Base-by-base conservation (phyloP, 768 basidiomycete genomes). In the Lactarius sanguifluus region DNA sequence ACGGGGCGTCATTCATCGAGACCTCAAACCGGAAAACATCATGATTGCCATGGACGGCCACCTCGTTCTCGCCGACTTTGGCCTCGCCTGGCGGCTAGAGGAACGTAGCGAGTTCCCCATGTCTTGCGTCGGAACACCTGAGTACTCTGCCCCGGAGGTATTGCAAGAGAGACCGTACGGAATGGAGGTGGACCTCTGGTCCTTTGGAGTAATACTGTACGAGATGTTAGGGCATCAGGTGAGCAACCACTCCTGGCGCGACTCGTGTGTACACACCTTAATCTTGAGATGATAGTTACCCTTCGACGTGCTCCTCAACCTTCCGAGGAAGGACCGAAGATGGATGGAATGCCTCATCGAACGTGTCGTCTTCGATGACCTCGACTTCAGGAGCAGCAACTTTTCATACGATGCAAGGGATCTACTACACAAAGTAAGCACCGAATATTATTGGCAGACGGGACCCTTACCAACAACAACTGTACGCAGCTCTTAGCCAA, bases 161-260 rank as follows among this genome's bases (percentile, higher is more conserved):
- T 45, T 65, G 34, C 60, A 47, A 3, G 56, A 41, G 36, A 52
- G 34, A 50, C 15, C 55, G 13, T 65, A 69, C 45, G 50, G 57
- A n/a, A 47, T 69, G 45, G 68, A 58, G 30, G 95, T 98, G 73
- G 97, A 99, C 73, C 85, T 99, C 41, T 99, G 97, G 97, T 95
- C 96, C 1, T 84, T 99, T 5, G 96, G 97, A 28, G 90, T 97
- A 41, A 98, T 96, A 2, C 80, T 97, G 5, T 98, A 92, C 77
- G 96, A 94, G 74, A 84, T 98, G 64, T 83, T 98, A 2, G 23
- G 32, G 2, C 34, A 16, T 12, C 30, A 28, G 41, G 62, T 63
- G 16, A 7, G 7, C 23, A 50, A 50, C 23, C 13, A 25, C 23
- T 25, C 12, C n/a, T 7, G 13, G 16, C 40, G 36, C 16, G 6